Evolutionary conservation across 75 land plant species (phyloP).

Genomic region (Chamaecyparis obtusa): DNA sequence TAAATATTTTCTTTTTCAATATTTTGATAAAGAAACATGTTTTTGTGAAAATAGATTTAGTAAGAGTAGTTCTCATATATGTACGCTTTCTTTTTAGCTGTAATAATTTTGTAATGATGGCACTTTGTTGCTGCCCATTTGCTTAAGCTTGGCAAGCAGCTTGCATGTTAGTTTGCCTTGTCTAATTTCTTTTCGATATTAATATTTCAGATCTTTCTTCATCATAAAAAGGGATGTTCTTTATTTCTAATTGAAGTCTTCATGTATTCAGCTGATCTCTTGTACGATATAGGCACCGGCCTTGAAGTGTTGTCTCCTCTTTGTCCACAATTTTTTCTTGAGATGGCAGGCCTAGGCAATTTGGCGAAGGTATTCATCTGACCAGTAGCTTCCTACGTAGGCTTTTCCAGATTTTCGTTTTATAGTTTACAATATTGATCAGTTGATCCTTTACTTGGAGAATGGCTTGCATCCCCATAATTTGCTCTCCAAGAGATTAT

Average conservation of each 20-base stretch:
- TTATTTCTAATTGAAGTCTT: not conserved
- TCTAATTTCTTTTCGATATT: not conserved
- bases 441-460: not conserved
- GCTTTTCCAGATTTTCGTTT: not conserved
- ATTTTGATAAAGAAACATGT: not conserved
- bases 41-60: not conserved
- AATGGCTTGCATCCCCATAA: not conserved
- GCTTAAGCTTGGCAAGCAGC: not conserved
- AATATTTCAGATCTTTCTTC: not conserved
- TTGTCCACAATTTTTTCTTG: constrained; percentile 94
- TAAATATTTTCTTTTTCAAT: not conserved
- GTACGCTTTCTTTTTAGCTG: not conserved
- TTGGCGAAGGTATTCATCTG: constrained; percentile 81
- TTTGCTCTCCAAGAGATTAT: not conserved
- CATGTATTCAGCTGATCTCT: constrained; percentile 75
- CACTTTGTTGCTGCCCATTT: not conserved
- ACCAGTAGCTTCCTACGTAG: not conserved
- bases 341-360: constrained; percentile 93
- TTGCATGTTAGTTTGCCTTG: not conserved
- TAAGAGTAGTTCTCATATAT: not conserved
- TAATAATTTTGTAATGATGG: not conserved
- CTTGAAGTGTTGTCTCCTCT: constrained; percentile 92
- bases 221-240: not conserved
- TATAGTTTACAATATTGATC: not conserved
- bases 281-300: constrained; percentile 94